Base-by-base conservation (phyloP, 306 rosid species). In the Sicyos baderoa region DNA sequence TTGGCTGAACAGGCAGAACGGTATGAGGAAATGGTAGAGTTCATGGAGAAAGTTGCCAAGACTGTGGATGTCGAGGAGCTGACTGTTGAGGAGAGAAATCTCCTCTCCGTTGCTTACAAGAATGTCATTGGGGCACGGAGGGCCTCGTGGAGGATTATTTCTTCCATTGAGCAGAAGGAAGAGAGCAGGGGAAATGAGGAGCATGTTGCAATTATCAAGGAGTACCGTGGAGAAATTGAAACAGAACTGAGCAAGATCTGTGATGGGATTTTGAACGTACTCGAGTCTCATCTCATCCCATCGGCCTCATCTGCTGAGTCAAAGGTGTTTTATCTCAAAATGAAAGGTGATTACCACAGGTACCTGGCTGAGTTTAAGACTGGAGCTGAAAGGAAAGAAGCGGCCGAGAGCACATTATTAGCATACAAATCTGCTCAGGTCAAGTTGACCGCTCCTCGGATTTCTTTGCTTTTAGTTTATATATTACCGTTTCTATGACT, bases 381-480 rank as follows among this genome's bases (percentile, higher is more conserved):
- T 40, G 96, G 91, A 29, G 80, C 84, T 0, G 96, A 91, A 72
- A 85, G 97, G 65, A 91, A 88, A 79, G 97, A 91, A 68, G 96
- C 97, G 54, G 96, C 97, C 2, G 96, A 91, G 87, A 88, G 82
- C 86, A 91, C 97, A 55, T 77, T 88, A 78, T 81, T 91, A 78
- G 97, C 97, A 62, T 91, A 91, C 89, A 91, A 88, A 78, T 88
- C 96, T 22, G 97, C 97, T 76, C 97, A 91, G 94, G 97, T 91
- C 37, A 72, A 72, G 51, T 59, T 71, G 54, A 18, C 59, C 45
- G 35, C 15, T 5, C 19, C 5, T 74, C 64, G 3, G 15, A 42
- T 3, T 74, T 56, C 58, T 45, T 45, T 53, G 17, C 17, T 49
- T 7, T 62, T 62, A 9, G 10, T 72, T 56, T 2, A 21, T 3